A percentile compares a stretch with the other conserved stretches of the same genome.
These are phyloP conservation scores for Coffea humblotiana DNA, from an alignment of 305 asterid genomes.

Conservation along the genomic window DNA sequence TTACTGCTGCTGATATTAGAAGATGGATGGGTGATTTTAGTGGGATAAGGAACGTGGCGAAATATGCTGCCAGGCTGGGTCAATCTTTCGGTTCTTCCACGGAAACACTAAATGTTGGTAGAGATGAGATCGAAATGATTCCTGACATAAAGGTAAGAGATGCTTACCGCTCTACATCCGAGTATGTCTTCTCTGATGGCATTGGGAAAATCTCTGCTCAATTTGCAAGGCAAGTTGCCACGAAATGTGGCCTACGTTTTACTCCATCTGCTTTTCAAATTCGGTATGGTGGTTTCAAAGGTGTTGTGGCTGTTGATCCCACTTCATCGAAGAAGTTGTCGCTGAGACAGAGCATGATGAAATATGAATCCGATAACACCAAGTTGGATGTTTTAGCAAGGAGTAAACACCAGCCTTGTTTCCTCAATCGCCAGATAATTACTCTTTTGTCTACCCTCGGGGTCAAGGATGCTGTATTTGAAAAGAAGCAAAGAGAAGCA, in stretches of 20 bases:
- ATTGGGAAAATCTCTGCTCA: constrained; percentile 76
- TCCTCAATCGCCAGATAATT: constrained; percentile 71
- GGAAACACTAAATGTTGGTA: constrained; percentile 62
- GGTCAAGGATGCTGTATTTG: constrained; percentile 50
- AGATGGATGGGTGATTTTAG: constrained; percentile 85
- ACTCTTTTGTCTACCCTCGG: constrained; percentile 83
- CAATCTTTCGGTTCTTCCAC: constrained; percentile 94
- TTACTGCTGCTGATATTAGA: constrained; percentile 59
- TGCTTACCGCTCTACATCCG: background rate
- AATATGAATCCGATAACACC: constrained; percentile 56
- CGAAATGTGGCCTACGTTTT: constrained; percentile 49
- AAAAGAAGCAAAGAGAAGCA: constrained; percentile 63
- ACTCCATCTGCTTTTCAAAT: constrained; percentile 85
- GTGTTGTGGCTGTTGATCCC: constrained; percentile 81
- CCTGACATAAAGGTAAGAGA: constrained; percentile 38
- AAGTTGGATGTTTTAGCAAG: constrained; percentile 72
- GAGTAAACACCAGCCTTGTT: constrained; percentile 88
- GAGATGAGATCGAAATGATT: constrained; percentile 50
- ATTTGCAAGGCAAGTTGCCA: constrained; percentile 64
- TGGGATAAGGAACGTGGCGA: constrained; percentile 72
- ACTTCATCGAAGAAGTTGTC: constrained; percentile 51
- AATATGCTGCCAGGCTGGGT: constrained; percentile 94
- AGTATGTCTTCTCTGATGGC: constrained; percentile 72
- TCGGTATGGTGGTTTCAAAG: constrained; percentile 84
- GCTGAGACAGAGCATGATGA: constrained; percentile 71